Evolutionary conservation across 495 filamentous ascomycete species (phyloP), one percentile per base, ranked within the genome.

Genomic region (Penicillium cosmopolitanum): DNA sequence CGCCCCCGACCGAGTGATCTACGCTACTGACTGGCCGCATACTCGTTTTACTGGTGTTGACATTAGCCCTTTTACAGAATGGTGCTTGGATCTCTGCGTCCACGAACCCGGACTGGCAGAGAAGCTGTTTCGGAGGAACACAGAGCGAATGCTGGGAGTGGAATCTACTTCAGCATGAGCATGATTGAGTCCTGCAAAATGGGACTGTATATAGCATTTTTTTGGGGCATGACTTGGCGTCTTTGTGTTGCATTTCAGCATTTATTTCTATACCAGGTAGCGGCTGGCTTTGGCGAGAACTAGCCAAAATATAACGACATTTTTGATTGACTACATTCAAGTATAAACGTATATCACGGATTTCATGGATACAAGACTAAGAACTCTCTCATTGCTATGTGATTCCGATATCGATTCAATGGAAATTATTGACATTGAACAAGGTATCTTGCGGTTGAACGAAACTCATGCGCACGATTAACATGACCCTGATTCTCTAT

Each of bases 1-100:
- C 23, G 74, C 71, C 43, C 71, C 71, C 50, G 53, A 72, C 44
- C 65, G 72, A 25, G 67, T 78, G n/a, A 69, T 84, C 10, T 84
- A 77, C 59, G 81, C 78, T 2, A 81, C 76, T 2, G 81, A 84
- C 65, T 84, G 81, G 81, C 81, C 81, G 11, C 79, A 82, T 63
- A 84, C 81, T 12, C 75, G 80, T 21, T 81, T 76, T 53, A 70
- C 75, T 5, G 71, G 73, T 2, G 55, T 80, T 15, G 72, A 84
- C 61, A 77, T 80, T 23, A 67, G 57, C 23, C 75, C 73, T 4
- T 83, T 78, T 55, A 74, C 77, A 7, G 70, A 81, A 38, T 63
- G 68, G 53, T 74, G 75, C 55, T 61, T 83, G 57, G 69, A 73
- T 16, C 65, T 77, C 55, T 82, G 81, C 60, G 67, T 63, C 4